Evolutionary conservation across 148 eudicot genomes (phyloP).

Genomic region (Gaultheria prostrata): DNA sequence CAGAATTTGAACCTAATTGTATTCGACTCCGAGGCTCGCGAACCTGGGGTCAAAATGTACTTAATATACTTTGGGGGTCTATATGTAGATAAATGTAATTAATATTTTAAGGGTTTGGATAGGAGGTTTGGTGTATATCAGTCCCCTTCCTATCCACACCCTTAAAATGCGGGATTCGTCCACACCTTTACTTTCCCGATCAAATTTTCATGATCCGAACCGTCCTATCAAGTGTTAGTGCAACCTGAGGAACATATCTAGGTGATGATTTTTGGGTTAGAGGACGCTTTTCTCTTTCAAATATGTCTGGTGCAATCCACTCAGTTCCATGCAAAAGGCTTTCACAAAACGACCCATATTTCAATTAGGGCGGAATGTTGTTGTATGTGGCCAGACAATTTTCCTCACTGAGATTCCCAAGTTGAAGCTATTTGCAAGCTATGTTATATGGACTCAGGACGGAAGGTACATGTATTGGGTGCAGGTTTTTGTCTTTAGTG

Average conservation of each 20-base stretch:
- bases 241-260: not conserved
- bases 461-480: not conserved
- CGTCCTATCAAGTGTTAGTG: not conserved
- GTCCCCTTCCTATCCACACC: too few species aligned
- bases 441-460: not conserved
- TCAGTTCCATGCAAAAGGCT: not conserved
- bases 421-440: constrained; percentile 9
- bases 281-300: not conserved
- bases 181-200: too few species aligned
- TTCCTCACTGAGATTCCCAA: not conserved
- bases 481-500: not conserved
- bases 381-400: not conserved
- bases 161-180: too few species aligned
- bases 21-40: too few species aligned
- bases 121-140: too few species aligned
- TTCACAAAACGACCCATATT: not conserved
- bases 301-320: not conserved
- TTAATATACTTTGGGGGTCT: too few species aligned
- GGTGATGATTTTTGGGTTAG: not conserved
- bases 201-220: too few species aligned
- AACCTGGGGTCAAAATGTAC: too few species aligned
- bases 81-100: too few species aligned
- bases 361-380: not conserved
- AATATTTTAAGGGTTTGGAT: too few species aligned
- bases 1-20: too few species aligned